phyloP scores from a whole-genome alignment of 257 asterid species.

The Scutellaria minor region DNA sequence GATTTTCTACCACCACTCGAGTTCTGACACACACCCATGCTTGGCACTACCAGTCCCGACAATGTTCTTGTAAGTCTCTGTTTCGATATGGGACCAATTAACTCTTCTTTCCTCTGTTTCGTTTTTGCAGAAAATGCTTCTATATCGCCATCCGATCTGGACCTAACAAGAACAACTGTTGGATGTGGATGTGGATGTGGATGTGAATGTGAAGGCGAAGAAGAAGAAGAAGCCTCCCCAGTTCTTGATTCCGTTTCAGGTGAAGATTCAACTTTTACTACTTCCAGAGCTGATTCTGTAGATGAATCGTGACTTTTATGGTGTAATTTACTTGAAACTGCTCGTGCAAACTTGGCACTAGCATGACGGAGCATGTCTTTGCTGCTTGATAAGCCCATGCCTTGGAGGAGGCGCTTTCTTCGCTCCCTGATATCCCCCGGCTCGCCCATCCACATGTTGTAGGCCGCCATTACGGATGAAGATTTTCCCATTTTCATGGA shows the following conservation, averaged over 20 bases:
- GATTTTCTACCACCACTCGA: constrained; percentile 43
- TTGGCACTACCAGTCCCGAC: constrained; percentile 30
- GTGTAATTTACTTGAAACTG: constrained; percentile 40
- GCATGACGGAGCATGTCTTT: constrained; percentile 62
- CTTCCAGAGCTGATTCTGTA: constrained; percentile 23
- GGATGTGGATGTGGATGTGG: constrained; percentile 34
- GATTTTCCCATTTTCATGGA: constrained; percentile 37
- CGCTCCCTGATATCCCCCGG: constrained; percentile 90
- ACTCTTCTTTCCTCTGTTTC: constrained; percentile 73
- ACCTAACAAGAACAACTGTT: constrained; percentile 57
- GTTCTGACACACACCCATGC: constrained; percentile 44
- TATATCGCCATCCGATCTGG: constrained; percentile 93
- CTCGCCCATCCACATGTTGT: constrained; percentile 89
- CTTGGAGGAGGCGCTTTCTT: constrained; percentile 79
- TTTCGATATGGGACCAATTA: constrained; percentile 69
- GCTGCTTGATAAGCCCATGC: constrained; percentile 88
- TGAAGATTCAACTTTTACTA: constrained; percentile 29
- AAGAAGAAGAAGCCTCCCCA: neutral
- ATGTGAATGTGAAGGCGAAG: constrained; percentile 26
- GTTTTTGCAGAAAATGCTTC: constrained; percentile 51
- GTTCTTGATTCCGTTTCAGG: constrained; percentile 33
- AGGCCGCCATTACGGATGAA: constrained; percentile 44
- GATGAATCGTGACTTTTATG: constrained; percentile 22
- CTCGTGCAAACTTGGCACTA: constrained; percentile 49
- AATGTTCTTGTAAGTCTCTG: constrained; percentile 77